Conservation (phyloP, 192 early-diverging fungal species). For the Linderina pennispora region DNA sequence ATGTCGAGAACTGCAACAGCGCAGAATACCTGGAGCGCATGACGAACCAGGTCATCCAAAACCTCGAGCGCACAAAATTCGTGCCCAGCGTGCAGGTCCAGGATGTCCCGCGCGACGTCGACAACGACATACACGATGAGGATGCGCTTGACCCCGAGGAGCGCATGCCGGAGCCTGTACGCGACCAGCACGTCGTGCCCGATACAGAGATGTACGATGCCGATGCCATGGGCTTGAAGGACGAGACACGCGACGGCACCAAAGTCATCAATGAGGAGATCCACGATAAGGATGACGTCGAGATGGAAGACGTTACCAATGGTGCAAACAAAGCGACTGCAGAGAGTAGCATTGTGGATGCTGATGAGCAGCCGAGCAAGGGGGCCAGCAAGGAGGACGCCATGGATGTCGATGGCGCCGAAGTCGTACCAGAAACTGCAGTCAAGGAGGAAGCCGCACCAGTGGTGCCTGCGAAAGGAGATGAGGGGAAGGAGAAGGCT, state of each 20-base stretch:
- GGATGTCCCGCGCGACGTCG: conserved; percentile 41
- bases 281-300: conserved; percentile 20
- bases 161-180: conserved; percentile 34
- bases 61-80: conserved; percentile 54
- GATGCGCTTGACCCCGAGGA: conserved; percentile 44
- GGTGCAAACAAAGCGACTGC: too few species aligned
- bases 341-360: too few species aligned
- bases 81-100: conserved; percentile 59
- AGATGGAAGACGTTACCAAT: conserved; percentile 30
- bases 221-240: conserved; percentile 36
- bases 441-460: neutral
- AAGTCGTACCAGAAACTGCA: neutral
- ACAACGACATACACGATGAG: conserved; percentile 34
- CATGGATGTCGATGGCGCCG: conserved; percentile 25
- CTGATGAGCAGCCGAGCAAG: too few species aligned
- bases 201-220: conserved; percentile 48
- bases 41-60: conserved; percentile 51
- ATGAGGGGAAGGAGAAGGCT: too few species aligned
- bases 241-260: conserved; percentile 23
- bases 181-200: conserved; percentile 45
- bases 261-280: conserved; percentile 39
- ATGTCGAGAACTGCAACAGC: conserved; percentile 85
- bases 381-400: neutral
- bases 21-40: conserved; percentile 76
- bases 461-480: too few species aligned